phyloP scores from a whole-genome alignment of 192 early-diverging fungal genomes.

The Backusella parvicylindrica region DNA sequence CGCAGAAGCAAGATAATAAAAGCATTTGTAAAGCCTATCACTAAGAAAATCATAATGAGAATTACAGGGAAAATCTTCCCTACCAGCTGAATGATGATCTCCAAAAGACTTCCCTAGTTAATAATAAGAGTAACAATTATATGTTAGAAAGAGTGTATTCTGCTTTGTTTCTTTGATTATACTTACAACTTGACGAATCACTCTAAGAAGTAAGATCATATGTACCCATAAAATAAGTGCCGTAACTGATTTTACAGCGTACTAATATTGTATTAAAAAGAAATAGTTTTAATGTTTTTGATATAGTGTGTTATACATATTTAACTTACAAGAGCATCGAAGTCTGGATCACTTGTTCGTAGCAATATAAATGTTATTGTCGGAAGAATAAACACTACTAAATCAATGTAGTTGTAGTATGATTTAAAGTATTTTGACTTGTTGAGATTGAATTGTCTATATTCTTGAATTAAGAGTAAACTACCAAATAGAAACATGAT shows the following conservation, averaged over 20 bases:
- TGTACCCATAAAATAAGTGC: constrained; percentile 5
- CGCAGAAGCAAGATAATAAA: not conserved
- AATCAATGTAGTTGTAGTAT: not conserved
- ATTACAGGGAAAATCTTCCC: not conserved
- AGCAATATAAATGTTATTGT: not conserved
- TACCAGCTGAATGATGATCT: constrained; percentile 7
- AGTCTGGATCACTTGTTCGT: not conserved
- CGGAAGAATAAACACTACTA: not conserved
- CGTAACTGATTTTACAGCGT: not conserved
- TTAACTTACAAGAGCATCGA: not conserved
- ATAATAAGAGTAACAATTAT: not conserved
- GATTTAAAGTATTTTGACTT: not conserved
- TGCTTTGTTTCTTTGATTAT: not conserved
- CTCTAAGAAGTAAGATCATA: not conserved
- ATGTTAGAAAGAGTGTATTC: not conserved
- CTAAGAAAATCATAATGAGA: not conserved
- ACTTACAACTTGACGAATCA: constrained; percentile 5
- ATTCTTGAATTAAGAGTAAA: not conserved
- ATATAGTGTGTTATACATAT: not conserved
- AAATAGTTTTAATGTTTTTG: not conserved
- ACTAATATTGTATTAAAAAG: no score
- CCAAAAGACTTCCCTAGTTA: not conserved
- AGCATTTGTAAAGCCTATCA: constrained; percentile 4
- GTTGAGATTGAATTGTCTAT: not conserved
- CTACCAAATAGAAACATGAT: not conserved